Evolutionary conservation across 2,329 filamentous ascomycete genomes (phyloP).

Genomic region (Penicillium sp.): DNA sequence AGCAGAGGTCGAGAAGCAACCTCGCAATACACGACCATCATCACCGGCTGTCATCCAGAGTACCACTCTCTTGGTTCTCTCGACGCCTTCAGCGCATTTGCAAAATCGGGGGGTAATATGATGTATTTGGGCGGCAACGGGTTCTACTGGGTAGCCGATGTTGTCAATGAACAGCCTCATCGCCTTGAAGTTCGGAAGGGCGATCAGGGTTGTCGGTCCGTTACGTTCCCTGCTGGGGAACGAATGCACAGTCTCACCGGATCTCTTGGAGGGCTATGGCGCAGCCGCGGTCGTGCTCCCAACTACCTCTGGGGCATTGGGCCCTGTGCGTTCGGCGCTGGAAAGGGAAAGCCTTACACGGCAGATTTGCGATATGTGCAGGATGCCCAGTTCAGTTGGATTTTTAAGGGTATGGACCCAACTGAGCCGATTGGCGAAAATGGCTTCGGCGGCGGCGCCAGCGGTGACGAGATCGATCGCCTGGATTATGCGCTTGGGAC

Average conservation of each 20-base stretch:
- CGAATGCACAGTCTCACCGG: constrained; percentile 29
- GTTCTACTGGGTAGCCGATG: constrained; percentile 32
- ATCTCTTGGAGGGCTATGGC: constrained; percentile 33
- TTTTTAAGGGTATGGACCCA: constrained; percentile 10
- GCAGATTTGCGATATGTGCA: neutral
- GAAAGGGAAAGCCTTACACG: constrained; percentile 25
- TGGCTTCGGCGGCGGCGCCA: constrained; percentile 29
- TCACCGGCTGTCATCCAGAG: neutral
- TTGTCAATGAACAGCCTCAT: constrained; percentile 22
- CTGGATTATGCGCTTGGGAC: constrained; percentile 31
- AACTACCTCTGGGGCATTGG: constrained; percentile 33
- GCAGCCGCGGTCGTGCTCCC: constrained; percentile 27
- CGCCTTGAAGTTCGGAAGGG: constrained; percentile 35
- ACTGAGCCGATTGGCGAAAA: constrained; percentile 11
- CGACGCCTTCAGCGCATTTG: constrained; percentile 16
- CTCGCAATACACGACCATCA: neutral
- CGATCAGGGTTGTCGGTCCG: constrained; percentile 32
- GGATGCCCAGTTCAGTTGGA: neutral
- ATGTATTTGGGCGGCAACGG: constrained; percentile 42
- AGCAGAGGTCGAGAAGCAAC: constrained; percentile 14
- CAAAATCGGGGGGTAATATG: constrained; percentile 30
- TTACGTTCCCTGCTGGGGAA: constrained; percentile 28
- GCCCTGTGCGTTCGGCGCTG: constrained; percentile 29
- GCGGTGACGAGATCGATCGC: constrained; percentile 37
- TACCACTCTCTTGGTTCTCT: neutral